Conservation (phyloP, 805 yeast species). For the Isabelozyma rhagii region DNA sequence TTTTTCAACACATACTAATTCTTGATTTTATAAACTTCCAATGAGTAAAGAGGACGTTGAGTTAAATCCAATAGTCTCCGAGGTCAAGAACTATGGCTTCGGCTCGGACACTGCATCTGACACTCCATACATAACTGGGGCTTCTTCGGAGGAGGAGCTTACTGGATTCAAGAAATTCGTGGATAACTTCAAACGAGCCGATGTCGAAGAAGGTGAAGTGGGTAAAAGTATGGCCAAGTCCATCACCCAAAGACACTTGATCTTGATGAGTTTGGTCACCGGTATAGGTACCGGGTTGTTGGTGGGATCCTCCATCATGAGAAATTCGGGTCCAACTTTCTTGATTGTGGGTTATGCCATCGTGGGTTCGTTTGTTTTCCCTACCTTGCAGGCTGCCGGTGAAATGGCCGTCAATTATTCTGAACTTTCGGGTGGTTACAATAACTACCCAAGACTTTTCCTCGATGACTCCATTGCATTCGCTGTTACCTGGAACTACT, state of each 20-base stretch:
- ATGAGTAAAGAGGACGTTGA: conserved; percentile 10
- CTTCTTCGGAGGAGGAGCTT: conserved; percentile 1
- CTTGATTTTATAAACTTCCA: not conserved
- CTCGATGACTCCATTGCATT: conserved; percentile 58
- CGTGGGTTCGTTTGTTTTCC: conserved; percentile 32
- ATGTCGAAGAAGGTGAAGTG: conserved; percentile 10
- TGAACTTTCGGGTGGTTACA: conserved; percentile 60
- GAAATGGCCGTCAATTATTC: conserved; percentile 59
- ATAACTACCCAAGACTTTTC: conserved; percentile 51
- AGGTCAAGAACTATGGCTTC: conserved; percentile 5
- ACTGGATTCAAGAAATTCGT: conserved; percentile 23
- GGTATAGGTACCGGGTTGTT: conserved; percentile 44
- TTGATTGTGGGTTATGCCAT: conserved; percentile 30
- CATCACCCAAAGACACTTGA: conserved; percentile 41
- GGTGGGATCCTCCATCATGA: conserved; percentile 34
- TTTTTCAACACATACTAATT: not conserved
- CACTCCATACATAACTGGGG: not conserved
- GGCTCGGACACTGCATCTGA: not conserved
- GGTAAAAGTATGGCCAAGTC: conserved; percentile 22
- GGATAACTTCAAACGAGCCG: conserved; percentile 24
- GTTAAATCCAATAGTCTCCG: conserved; percentile 13
- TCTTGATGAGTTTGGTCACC: conserved; percentile 30
- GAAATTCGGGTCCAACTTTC: conserved; percentile 36
- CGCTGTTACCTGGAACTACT: conserved; percentile 61
- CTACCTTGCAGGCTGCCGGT: conserved; percentile 41